phyloP scores from a whole-genome alignment of 352 stramenopile genomes.

The Globisporangium okanoganense region DNA sequence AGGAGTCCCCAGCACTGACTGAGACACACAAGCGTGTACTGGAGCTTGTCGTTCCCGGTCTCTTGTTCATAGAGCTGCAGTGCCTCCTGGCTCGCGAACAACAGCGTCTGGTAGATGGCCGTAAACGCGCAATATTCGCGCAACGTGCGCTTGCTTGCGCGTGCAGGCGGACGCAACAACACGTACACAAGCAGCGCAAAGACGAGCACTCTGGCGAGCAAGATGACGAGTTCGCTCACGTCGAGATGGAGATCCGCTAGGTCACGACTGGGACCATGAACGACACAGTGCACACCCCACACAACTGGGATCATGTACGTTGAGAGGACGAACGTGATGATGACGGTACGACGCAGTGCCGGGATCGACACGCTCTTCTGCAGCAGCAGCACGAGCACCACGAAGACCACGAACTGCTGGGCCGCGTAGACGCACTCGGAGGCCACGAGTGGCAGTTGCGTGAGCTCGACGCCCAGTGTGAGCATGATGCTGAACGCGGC shows the following conservation, averaged over 20 bases:
- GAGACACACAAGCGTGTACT: not conserved
- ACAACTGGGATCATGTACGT: not conserved
- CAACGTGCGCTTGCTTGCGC: not conserved
- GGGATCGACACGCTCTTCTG: not conserved
- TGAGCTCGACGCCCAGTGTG: not conserved
- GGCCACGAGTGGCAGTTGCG: not conserved
- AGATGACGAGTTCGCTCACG: not conserved
- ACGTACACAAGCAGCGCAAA: constrained; percentile 23
- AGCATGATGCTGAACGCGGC: constrained; percentile 11
- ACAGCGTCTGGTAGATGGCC: not conserved
- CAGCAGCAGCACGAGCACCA: not conserved
- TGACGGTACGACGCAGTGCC: not conserved
- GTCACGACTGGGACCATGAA: not conserved
- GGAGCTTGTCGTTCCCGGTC: not conserved
- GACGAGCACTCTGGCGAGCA: not conserved
- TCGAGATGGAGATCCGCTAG: not conserved
- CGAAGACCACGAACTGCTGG: not conserved
- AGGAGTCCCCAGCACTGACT: not conserved
- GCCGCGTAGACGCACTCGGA: not conserved
- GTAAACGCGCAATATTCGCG: constrained; percentile 1
- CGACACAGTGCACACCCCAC: not conserved
- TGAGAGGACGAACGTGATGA: not conserved
- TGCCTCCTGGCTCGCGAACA: not conserved
- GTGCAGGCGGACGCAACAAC: constrained; percentile 7
- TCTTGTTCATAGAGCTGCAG: not conserved